A percentile compares a stretch with the other conserved stretches of the same genome.
Evolutionary conservation across 257 asterid species (phyloP).

Genomic region (Eustoma russellianum): DNA sequence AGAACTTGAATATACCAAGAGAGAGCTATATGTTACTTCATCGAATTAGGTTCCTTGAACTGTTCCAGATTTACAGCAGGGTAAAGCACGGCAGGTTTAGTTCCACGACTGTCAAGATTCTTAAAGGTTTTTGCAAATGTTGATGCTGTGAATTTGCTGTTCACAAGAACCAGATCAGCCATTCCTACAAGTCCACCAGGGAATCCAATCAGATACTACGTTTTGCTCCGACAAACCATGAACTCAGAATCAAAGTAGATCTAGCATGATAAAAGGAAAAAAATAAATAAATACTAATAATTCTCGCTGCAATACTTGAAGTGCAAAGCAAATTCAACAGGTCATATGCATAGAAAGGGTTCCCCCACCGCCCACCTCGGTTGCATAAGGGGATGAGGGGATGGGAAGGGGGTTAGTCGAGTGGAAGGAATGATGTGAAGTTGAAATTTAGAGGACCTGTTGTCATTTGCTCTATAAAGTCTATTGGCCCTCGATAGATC

Average conservation of each 20-base stretch:
- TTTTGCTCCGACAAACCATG: slow-evolving; percentile 5
- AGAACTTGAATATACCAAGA: slow-evolving; percentile 26
- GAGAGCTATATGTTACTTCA: slow-evolving; percentile 43
- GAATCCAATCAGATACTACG: not conserved
- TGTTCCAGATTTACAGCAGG: slow-evolving; percentile 90
- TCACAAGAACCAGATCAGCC: slow-evolving; percentile 89
- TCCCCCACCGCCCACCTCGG: too few relatives aligned
- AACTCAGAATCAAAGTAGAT: not conserved
- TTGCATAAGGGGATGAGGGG: too few relatives aligned
- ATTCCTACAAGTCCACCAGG: slow-evolving; percentile 45
- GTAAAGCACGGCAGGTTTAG: slow-evolving; percentile 84
- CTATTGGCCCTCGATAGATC: slow-evolving; percentile 85
- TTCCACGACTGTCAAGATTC: slow-evolving; percentile 50
- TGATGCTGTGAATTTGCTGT: slow-evolving; percentile 88
- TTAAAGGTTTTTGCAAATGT: slow-evolving; percentile 90
- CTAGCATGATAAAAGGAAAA: not conserved
- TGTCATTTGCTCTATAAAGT: slow-evolving; percentile 72
- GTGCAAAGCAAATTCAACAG: not conserved
- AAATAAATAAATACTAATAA: too few relatives aligned
- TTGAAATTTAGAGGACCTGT: slow-evolving; percentile 44
- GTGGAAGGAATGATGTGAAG: not conserved
- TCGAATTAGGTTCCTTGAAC: slow-evolving; percentile 49
- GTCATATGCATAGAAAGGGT: not conserved
- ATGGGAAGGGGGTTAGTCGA: too few relatives aligned
- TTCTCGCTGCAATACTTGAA: not conserved